Evolutionary conservation across 257 asterid species (phyloP).

Genomic region (Verbascum thapsus): DNA sequence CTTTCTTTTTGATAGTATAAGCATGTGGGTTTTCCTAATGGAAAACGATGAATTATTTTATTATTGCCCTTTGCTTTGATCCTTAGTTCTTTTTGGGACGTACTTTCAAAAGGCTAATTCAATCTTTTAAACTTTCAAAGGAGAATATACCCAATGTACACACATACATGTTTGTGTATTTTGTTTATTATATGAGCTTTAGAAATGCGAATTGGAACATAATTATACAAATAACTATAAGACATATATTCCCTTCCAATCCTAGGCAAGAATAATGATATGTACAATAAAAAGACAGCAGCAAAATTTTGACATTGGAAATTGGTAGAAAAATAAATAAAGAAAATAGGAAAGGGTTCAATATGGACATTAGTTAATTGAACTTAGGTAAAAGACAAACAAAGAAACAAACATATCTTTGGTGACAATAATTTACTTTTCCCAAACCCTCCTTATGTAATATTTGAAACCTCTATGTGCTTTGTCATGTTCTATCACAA

Average conservation of each 20-base stretch:
- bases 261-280: constrained; percentile 31
- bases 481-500: too few species aligned
- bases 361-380: constrained; percentile 8
- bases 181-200: background rate
- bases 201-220: background rate
- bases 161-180: background rate
- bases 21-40: constrained; percentile 22
- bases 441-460: constrained; percentile 34
- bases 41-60: background rate
- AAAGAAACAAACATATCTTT: constrained; percentile 62
- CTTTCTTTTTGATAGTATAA: constrained; percentile 17
- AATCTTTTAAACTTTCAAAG: background rate
- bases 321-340: background rate
- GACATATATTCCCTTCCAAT: constrained; percentile 46
- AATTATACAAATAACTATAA: background rate
- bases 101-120: constrained; percentile 6
- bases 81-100: background rate
- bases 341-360: background rate
- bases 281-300: constrained; percentile 31
- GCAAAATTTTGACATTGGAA: constrained; percentile 15
- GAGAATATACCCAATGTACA: too few species aligned
- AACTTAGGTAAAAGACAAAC: constrained; percentile 50
- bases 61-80: background rate
- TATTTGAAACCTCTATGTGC: constrained; percentile 24
- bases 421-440: constrained; percentile 77